phyloP scores from a whole-genome alignment of 2,329 filamentous ascomycete genomes.

The Exophiala alcalophila region DNA sequence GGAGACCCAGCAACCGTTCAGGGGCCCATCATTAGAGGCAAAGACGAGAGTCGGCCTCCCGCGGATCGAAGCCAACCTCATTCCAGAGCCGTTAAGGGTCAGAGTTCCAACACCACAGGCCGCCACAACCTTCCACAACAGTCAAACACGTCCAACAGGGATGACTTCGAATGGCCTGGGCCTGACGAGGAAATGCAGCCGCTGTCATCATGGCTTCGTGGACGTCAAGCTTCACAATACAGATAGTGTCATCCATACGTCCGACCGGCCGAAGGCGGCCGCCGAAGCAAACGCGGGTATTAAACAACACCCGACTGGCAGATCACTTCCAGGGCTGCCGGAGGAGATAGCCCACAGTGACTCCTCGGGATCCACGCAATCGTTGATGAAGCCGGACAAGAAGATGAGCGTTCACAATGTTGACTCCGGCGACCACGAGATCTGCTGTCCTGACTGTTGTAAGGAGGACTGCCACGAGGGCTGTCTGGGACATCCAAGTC shows the following conservation, averaged over 20 bases:
- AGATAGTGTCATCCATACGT: conserved; percentile 24
- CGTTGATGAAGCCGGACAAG: background rate
- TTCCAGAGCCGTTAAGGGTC: conserved; percentile 14
- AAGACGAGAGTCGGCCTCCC: background rate
- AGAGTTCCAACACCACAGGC: conserved; percentile 3
- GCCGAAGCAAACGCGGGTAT: conserved; percentile 9
- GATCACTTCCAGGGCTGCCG: conserved; percentile 16
- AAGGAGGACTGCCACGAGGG: conserved; percentile 28
- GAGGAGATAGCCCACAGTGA: conserved; percentile 4
- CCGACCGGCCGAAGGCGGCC: conserved; percentile 16
- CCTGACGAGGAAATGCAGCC: conserved; percentile 28
- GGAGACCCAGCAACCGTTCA: background rate
- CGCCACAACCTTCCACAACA: background rate
- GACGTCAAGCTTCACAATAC: conserved; percentile 21
- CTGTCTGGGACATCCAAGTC: conserved; percentile 30
- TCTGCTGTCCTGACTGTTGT: conserved; percentile 30
- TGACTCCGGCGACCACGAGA: conserved; percentile 23
- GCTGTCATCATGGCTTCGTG: conserved; percentile 26
- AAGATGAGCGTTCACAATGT: background rate
- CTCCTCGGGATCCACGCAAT: too few relatives aligned
- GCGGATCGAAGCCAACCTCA: conserved; percentile 1
- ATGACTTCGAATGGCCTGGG: conserved; percentile 10
- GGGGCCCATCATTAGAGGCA: background rate
- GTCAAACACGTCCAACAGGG: conserved; percentile 3
- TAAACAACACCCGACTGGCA: conserved; percentile 13